These are phyloP conservation scores for Puccinia triticina DNA, from an alignment of 1,284 basidiomycete species.

Conservation along the genomic window DNA sequence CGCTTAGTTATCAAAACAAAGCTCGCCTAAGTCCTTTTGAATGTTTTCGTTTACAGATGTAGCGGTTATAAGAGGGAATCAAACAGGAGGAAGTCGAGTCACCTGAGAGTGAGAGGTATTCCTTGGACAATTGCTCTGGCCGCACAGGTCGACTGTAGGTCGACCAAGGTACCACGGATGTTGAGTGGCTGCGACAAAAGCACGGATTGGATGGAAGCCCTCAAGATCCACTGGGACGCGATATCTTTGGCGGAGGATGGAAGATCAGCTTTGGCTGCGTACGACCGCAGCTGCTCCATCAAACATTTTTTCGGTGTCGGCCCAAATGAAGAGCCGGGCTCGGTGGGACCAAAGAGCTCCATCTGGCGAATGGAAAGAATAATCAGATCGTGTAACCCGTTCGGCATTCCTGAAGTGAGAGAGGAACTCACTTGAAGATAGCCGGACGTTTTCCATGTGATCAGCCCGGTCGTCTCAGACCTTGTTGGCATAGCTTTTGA, in stretches of 20 bases:
- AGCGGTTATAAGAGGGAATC: neutral
- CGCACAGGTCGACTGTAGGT: conserved; percentile 16
- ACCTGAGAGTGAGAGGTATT: neutral
- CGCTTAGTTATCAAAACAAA: neutral
- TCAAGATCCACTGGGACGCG: conserved; percentile 17
- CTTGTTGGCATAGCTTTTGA: neutral
- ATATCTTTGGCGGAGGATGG: neutral
- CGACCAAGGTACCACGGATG: conserved; percentile 2
- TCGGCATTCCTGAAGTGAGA: no score
- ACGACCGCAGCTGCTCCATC: neutral
- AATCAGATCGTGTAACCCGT: no score
- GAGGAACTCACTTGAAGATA: conserved; percentile 24
- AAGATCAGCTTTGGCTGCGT: neutral
- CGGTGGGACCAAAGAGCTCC: neutral
- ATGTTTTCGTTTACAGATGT: no score
- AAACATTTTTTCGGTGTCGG: neutral
- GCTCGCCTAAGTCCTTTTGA: no score
- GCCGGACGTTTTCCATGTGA: conserved; percentile 14
- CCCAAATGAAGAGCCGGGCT: neutral
- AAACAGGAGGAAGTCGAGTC: neutral
- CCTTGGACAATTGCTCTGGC: conserved; percentile 28
- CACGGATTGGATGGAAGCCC: conserved; percentile 25
- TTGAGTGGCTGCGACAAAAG: conserved; percentile 28
- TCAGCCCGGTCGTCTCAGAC: neutral
- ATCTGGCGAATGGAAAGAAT: neutral